Percentiles rank a stretch among this genome's conserved stretches.
These are phyloP conservation scores for Ploettnerulaceae sp. DNA, from an alignment of 2,329 filamentous ascomycete species.

Conservation along the genomic window DNA sequence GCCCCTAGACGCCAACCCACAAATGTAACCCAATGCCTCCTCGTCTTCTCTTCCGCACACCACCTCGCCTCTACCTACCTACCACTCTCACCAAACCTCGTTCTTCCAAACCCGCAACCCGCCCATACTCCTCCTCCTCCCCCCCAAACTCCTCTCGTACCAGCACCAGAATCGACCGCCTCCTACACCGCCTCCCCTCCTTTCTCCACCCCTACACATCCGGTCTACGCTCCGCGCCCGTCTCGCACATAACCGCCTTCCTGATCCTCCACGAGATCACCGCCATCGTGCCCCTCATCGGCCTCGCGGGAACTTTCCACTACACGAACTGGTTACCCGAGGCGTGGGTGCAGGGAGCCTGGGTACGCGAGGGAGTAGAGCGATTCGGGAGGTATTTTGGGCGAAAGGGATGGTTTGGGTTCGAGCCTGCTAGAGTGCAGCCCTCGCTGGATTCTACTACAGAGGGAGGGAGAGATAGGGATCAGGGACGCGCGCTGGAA, in stretches of 20 bases:
- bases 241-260: slow-evolving; percentile 81
- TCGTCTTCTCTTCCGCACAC: background rate
- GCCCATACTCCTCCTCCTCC: slow-evolving; percentile 6
- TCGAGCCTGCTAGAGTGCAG: slow-evolving; percentile 36
- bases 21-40: background rate
- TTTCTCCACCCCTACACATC: slow-evolving; percentile 65
- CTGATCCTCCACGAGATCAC: slow-evolving; percentile 89
- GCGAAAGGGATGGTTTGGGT: slow-evolving; percentile 76
- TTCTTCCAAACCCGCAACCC: background rate
- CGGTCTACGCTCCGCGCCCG: slow-evolving; percentile 68
- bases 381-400: slow-evolving; percentile 74
- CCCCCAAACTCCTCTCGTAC: slow-evolving; percentile 4
- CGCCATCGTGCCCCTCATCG: slow-evolving; percentile 73
- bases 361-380: slow-evolving; percentile 44
- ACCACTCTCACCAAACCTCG: background rate
- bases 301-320: slow-evolving; percentile 73
- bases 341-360: slow-evolving; percentile 11
- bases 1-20: background rate
- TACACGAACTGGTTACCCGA: slow-evolving; percentile 68
- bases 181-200: slow-evolving; percentile 42
- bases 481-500: slow-evolving; percentile 22
- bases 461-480: slow-evolving; percentile 27
- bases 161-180: slow-evolving; percentile 14
- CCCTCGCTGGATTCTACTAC: slow-evolving; percentile 22
- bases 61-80: background rate